Conservation (phyloP, 1,139 yeast species). For the Geotrichum cucujoidarum region DNA sequence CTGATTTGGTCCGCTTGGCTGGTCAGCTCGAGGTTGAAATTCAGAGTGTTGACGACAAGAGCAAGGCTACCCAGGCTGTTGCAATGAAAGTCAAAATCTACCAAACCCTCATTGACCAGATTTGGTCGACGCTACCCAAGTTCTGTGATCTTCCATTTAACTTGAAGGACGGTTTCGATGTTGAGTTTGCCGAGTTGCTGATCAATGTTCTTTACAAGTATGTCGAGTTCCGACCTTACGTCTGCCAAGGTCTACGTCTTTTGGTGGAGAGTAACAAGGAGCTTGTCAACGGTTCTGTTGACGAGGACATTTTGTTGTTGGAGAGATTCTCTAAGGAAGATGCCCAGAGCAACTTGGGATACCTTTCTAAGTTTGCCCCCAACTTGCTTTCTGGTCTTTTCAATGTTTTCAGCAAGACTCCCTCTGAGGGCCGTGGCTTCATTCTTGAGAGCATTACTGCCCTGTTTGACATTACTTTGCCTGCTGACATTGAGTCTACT, state of each 20-base stretch:
- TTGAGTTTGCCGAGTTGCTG: constrained; percentile 69
- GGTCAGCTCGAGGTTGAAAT: constrained; percentile 53
- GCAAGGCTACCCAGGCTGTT: constrained; percentile 37
- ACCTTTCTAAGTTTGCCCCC: constrained; percentile 58
- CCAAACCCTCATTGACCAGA: constrained; percentile 79
- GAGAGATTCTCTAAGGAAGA: constrained; percentile 56
- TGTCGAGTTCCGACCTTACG: constrained; percentile 66
- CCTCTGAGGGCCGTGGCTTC: constrained; percentile 76
- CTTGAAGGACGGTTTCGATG: constrained; percentile 56
- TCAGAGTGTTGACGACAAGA: constrained; percentile 39
- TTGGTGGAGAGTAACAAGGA: constrained; percentile 73
- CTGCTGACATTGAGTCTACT: constrained; percentile 62
- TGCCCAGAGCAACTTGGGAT: constrained; percentile 55
- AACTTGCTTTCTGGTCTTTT: constrained; percentile 81
- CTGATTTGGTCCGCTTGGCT: constrained; percentile 62
- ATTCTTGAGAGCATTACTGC: constrained; percentile 82
- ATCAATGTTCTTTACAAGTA: constrained; percentile 71
- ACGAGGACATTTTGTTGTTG: constrained; percentile 52
- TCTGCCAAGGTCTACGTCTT: constrained; percentile 75
- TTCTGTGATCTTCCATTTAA: constrained; percentile 87
- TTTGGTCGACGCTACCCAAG: constrained; percentile 87
- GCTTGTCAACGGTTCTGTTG: constrained; percentile 53
- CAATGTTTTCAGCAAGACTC: constrained; percentile 84
- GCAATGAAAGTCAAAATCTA: constrained; percentile 70
- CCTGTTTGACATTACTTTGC: constrained; percentile 65